A percentile compares a stretch with the other conserved stretches of the same genome.
Conservation (phyloP, 805 yeast species). For the Starmerella vaccinii region DNA sequence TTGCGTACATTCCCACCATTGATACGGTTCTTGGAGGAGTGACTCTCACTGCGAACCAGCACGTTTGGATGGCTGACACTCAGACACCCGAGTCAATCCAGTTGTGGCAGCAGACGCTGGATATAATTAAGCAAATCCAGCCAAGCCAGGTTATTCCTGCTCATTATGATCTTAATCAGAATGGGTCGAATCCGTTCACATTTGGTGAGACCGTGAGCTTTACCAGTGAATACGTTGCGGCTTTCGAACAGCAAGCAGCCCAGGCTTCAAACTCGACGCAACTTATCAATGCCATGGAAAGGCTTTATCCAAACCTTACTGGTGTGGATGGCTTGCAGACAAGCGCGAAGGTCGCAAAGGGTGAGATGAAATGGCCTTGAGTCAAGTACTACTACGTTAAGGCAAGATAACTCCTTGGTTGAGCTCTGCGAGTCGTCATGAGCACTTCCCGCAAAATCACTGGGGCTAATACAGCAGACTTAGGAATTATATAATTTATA, state of each 20-base stretch:
- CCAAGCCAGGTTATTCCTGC: constrained; percentile 1
- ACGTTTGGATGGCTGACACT: constrained; percentile 7
- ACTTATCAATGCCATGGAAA: not conserved
- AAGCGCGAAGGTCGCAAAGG: not conserved
- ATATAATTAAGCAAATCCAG: not conserved
- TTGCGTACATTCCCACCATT: constrained; percentile 1
- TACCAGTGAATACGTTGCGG: not conserved
- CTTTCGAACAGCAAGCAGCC: not conserved
- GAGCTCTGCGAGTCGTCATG: too few species aligned
- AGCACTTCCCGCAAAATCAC: too few species aligned
- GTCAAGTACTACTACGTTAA: too few species aligned
- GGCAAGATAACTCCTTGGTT: too few species aligned
- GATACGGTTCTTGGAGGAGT: constrained; percentile 3
- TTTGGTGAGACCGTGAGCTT: not conserved
- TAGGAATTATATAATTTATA: too few species aligned
- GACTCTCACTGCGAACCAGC: not conserved
- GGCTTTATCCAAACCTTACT: not conserved
- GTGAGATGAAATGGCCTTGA: constrained; percentile 4
- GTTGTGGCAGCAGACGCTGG: not conserved
- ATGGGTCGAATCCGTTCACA: not conserved
- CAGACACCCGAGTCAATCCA: constrained; percentile 2
- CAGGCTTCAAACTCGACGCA: constrained; percentile 1
- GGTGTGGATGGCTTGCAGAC: not conserved
- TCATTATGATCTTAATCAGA: not conserved
- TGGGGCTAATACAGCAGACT: too few species aligned